phyloP scores from a whole-genome alignment of 192 early-diverging fungal species.

The Podila epigama region DNA sequence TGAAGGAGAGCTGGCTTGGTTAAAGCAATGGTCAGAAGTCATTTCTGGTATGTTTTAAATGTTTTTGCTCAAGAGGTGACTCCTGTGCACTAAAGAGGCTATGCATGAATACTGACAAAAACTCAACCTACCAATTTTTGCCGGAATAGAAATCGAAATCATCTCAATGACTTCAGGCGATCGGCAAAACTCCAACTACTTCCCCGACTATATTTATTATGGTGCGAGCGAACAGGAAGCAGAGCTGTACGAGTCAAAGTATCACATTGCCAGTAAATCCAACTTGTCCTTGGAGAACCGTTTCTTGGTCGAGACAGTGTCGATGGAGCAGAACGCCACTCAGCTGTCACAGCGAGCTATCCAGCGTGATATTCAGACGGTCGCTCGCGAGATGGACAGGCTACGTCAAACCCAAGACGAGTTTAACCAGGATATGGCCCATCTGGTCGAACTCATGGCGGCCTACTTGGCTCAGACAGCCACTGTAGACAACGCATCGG shows the following conservation, averaged over 20 bases:
- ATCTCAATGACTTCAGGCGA: constrained; percentile 17
- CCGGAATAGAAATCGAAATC: constrained; percentile 26
- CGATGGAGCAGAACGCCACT: constrained; percentile 13
- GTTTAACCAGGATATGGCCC: constrained; percentile 17
- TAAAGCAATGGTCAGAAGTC: constrained; percentile 47
- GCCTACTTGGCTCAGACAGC: constrained; percentile 21
- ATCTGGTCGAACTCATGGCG: constrained; percentile 4
- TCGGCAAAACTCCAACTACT: constrained; percentile 43
- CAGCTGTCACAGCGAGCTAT: constrained; percentile 12
- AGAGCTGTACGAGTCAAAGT: constrained; percentile 36
- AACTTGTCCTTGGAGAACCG: constrained; percentile 43
- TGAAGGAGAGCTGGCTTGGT: constrained; percentile 38
- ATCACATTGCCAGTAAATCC: constrained; percentile 28
- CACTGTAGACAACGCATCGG: neutral
- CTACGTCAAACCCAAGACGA: constrained; percentile 12
- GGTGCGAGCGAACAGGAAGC: constrained; percentile 44
- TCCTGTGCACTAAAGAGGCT: neutral
- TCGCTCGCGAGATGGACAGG: constrained; percentile 3
- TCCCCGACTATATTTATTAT: constrained; percentile 46
- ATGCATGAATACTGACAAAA: neutral
- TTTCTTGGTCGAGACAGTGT: constrained; percentile 29
- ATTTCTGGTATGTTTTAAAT: constrained; percentile 23
- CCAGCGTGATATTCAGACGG: constrained; percentile 13
- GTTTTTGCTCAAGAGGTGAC: neutral
- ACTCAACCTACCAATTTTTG: neutral